phyloP scores from a whole-genome alignment of 139 green algal species.

The Pseudopediastrum boryanum region DNA sequence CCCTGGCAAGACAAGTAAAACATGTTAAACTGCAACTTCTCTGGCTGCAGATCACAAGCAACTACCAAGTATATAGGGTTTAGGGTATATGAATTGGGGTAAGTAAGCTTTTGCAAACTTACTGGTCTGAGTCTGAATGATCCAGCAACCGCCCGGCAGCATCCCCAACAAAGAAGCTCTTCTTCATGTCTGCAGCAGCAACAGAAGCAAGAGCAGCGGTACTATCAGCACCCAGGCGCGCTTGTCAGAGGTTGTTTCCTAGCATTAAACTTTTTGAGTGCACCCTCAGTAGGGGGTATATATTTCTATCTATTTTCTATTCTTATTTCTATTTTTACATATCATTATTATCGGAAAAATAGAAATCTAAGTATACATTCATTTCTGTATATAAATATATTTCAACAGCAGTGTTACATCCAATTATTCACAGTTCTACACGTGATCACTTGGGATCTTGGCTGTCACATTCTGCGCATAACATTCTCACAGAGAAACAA shows the following conservation, averaged over 20 bases:
- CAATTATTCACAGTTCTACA: no score
- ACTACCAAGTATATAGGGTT: neutral
- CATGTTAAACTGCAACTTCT: neutral
- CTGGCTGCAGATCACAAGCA: neutral
- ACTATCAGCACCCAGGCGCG: conserved; percentile 4
- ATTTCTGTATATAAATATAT: neutral
- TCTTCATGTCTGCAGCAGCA: conserved; percentile 46
- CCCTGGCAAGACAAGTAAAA: neutral
- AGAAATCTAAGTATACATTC: neutral
- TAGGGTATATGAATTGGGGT: neutral
- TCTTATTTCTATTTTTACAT: neutral
- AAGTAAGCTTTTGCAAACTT: neutral
- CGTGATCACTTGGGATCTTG: no score
- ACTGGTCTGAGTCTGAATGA: conserved; percentile 58
- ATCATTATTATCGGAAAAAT: neutral
- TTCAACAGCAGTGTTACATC: no score
- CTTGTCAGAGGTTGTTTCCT: neutral
- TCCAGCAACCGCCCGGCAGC: conserved; percentile 59
- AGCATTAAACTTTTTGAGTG: neutral
- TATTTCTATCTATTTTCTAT: neutral
- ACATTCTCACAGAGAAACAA: no score
- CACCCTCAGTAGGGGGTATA: neutral
- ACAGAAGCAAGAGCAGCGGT: neutral
- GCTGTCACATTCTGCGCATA: no score
- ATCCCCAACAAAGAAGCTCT: conserved; percentile 75